phyloP scores from a whole-genome alignment of 352 stramenopile genomes.

The Pythium periplocum region DNA sequence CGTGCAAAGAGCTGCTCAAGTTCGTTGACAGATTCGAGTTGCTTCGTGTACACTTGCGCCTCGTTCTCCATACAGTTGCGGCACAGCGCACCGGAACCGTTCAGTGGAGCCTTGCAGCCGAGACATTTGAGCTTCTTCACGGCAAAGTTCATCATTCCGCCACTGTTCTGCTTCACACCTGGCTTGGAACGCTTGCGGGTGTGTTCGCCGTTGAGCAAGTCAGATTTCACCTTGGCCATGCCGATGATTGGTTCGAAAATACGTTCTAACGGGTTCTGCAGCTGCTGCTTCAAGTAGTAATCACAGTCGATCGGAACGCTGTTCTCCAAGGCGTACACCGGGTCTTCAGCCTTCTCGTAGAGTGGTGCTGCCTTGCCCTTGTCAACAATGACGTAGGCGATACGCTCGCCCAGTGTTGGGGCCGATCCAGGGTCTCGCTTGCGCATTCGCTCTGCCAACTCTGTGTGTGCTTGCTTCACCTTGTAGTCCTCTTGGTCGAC shows the following conservation, averaged over 20 bases:
- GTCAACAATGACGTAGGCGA: conserved; percentile 99
- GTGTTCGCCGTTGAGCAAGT: conserved; percentile 96
- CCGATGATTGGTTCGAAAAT: conserved; percentile 99
- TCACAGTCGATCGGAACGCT: conserved; percentile 98
- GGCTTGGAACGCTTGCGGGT: conserved; percentile 97
- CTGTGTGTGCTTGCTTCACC: conserved; percentile 98
- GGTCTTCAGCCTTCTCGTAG: conserved; percentile 98
- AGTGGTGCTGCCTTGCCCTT: conserved; percentile 93
- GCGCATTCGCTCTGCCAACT: conserved; percentile 97
- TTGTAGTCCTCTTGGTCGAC: conserved; percentile 98
- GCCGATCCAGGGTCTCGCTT: conserved; percentile 97
- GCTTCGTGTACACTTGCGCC: conserved; percentile 93
- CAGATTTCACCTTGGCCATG: conserved; percentile 87
- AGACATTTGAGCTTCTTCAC: conserved; percentile 98
- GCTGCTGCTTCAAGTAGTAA: conserved; percentile 99
- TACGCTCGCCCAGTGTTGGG: conserved; percentile 97
- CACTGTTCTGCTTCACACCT: conserved; percentile 92
- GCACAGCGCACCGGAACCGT: conserved; percentile 89
- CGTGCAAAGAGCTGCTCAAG: conserved; percentile 93
- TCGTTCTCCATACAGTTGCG: conserved; percentile 92
- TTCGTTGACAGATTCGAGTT: conserved; percentile 90
- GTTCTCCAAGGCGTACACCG: conserved; percentile 98
- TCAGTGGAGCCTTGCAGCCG: conserved; percentile 94
- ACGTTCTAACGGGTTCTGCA: conserved; percentile 96
- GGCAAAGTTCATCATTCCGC: conserved; percentile 99